phyloP scores from a whole-genome alignment of 345 rosid species.

The Viola odorata region DNA sequence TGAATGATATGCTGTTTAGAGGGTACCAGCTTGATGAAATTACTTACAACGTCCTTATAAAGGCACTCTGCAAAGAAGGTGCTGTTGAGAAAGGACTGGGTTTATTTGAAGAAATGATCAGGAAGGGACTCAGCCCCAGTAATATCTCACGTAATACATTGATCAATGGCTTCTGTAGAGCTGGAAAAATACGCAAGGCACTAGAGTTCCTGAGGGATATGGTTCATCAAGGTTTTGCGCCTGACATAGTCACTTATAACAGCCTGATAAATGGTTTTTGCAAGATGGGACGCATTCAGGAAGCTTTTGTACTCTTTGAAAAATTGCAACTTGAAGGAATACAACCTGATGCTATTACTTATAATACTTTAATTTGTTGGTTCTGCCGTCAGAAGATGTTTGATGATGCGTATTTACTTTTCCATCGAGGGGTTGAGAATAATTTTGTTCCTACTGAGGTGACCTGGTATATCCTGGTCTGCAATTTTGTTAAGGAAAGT shows the following conservation, averaged over 20 bases:
- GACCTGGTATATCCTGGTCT: slow-evolving; percentile 68
- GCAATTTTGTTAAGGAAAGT: slow-evolving; percentile 24
- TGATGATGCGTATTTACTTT: slow-evolving; percentile 55
- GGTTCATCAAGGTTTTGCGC: slow-evolving; percentile 63
- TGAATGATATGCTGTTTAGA: slow-evolving; percentile 70
- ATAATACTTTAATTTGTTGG: slow-evolving; percentile 76
- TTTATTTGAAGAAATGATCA: slow-evolving; percentile 76
- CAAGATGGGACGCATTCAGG: slow-evolving; percentile 43
- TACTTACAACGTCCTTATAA: slow-evolving; percentile 70
- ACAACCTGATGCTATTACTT: slow-evolving; percentile 66
- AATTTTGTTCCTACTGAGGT: slow-evolving; percentile 55
- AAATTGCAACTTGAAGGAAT: slow-evolving; percentile 65
- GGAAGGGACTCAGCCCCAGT: slow-evolving; percentile 49
- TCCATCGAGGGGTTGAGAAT: slow-evolving; percentile 42
- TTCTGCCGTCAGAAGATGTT: slow-evolving; percentile 53
- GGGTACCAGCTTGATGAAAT: slow-evolving; percentile 68
- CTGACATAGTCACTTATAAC: slow-evolving; percentile 78
- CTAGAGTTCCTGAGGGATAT: slow-evolving; percentile 66
- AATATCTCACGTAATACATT: slow-evolving; percentile 68
- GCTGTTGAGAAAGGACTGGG: slow-evolving; percentile 58
- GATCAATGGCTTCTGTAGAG: slow-evolving; percentile 58
- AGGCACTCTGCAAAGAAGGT: slow-evolving; percentile 62
- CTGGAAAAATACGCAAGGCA: slow-evolving; percentile 58
- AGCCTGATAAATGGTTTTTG: slow-evolving; percentile 79
- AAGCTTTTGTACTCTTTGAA: slow-evolving; percentile 59